These are phyloP conservation scores for Apiotrichum laibachii DNA, from an alignment of 1,284 basidiomycete species.

Conservation along the genomic window DNA sequence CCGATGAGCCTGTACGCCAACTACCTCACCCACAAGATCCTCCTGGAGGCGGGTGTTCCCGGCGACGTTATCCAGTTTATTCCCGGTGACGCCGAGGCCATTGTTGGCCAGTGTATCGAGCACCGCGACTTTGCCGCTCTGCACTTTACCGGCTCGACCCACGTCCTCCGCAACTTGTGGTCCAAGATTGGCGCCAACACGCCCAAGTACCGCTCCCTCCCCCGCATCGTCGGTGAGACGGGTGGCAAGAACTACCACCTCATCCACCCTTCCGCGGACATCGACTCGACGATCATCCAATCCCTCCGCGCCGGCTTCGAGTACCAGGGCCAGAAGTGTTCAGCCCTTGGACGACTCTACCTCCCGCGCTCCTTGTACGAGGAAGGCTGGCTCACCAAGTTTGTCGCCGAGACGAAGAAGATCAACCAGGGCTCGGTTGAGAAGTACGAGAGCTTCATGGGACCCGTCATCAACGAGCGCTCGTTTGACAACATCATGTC, in stretches of 20 bases:
- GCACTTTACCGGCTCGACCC: constrained; percentile 96
- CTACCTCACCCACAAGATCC: constrained; percentile 87
- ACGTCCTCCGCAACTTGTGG: constrained; percentile 93
- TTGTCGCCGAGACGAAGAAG: constrained; percentile 71
- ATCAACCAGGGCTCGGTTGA: constrained; percentile 79
- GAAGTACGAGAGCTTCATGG: constrained; percentile 85
- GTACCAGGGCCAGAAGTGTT: constrained; percentile 97
- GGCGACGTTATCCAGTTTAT: constrained; percentile 96
- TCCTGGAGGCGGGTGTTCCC: constrained; percentile 90
- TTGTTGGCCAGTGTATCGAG: constrained; percentile 75
- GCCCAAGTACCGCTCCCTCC: constrained; percentile 81
- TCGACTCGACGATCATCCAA: constrained; percentile 84
- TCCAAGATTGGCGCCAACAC: constrained; percentile 88
- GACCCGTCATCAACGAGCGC: constrained; percentile 83
- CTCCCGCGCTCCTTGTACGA: constrained; percentile 85
- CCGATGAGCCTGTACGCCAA: constrained; percentile 93
- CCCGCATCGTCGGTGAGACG: constrained; percentile 83
- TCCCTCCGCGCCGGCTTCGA: constrained; percentile 88
- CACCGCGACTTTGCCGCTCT: constrained; percentile 81
- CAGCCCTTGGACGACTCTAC: constrained; percentile 87
- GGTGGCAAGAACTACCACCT: constrained; percentile 96
- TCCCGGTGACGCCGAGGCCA: constrained; percentile 75
- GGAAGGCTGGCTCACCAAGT: constrained; percentile 76
- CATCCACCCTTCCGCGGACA: constrained; percentile 80
- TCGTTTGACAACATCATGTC: constrained; percentile 85